Conservation (phyloP, 2,329 filamentous ascomycete genomes). For the Microsporum ferrugineum region DNA sequence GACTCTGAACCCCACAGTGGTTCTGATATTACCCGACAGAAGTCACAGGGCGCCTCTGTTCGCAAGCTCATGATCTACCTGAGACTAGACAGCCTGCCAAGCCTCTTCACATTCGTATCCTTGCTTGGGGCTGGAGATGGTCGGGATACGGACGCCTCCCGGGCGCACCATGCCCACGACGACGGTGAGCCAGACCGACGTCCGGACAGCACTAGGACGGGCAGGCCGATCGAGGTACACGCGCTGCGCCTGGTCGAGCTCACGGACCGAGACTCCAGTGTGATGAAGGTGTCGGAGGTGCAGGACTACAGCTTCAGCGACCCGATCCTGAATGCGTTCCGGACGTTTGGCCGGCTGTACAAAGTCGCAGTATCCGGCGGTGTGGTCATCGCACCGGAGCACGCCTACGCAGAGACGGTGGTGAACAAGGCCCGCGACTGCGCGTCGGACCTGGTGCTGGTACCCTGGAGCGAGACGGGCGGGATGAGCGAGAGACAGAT, state of each 20-base stretch:
- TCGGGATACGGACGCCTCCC: conserved; percentile 22
- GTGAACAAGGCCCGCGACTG: conserved; percentile 58
- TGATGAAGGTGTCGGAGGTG: conserved; percentile 82
- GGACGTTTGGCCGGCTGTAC: conserved; percentile 73
- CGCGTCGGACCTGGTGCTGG: conserved; percentile 60
- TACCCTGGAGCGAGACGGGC: conserved; percentile 84
- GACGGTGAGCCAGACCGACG: conserved; percentile 15
- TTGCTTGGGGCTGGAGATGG: conserved; percentile 53
- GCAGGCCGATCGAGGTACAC: conserved; percentile 55
- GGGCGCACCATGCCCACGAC: conserved; percentile 26
- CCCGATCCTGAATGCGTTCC: conserved; percentile 82
- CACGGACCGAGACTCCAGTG: conserved; percentile 83
- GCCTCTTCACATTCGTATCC: conserved; percentile 69
- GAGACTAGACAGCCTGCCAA: conserved; percentile 71
- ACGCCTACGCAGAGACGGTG: conserved; percentile 68
- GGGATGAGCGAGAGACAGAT: conserved; percentile 55
- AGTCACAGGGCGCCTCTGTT: conserved; percentile 45
- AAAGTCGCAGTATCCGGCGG: conserved; percentile 73
- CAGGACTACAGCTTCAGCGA: conserved; percentile 63
- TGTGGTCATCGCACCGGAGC: conserved; percentile 66
- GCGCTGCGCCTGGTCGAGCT: conserved; percentile 78
- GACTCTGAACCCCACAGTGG: conserved; percentile 29
- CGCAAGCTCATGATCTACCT: conserved; percentile 66
- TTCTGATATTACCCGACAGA: conserved; percentile 28
- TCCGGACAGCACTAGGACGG: conserved; percentile 2